Percentiles rank a stretch among this genome's conserved stretches.
These are phyloP conservation scores for Cladosporium halotolerans DNA, from an alignment of 2,329 filamentous ascomycete genomes.

Conservation along the genomic window DNA sequence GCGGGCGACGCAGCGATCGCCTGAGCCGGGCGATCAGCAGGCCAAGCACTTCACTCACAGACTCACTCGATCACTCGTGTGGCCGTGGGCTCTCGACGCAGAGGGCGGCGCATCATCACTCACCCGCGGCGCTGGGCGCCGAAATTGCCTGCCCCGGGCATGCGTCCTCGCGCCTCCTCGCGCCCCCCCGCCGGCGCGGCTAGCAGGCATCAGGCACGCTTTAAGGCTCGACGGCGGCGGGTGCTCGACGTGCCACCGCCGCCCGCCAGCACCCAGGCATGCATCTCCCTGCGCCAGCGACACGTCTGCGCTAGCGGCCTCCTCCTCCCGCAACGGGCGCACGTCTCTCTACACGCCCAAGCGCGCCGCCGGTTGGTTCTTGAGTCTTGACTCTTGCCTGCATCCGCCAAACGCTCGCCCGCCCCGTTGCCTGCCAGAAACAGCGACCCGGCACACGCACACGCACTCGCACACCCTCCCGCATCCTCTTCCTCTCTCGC, in stretches of 20 bases:
- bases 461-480: neutral
- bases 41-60: too few relatives aligned
- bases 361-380: neutral
- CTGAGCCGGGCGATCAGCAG: too few relatives aligned
- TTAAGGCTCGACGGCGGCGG: neutral
- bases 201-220: neutral
- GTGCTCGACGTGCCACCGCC: too few relatives aligned
- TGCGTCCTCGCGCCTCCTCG: neutral
- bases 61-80: too few relatives aligned
- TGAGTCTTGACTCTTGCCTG: neutral
- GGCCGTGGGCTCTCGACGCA: too few relatives aligned
- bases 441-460: neutral
- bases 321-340: neutral
- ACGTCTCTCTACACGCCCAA: neutral
- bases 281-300: too few relatives aligned
- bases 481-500: neutral
- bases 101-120: too few relatives aligned
- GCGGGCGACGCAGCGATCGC: too few relatives aligned
- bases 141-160: neutral
- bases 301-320: neutral
- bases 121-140: neutral
- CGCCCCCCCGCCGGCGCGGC: neutral
- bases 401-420: slow-evolving; percentile 1
- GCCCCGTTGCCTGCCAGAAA: neutral
- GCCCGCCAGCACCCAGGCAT: too few relatives aligned